Conservation (phyloP, 495 filamentous ascomycete genomes). For the Tuber umbilicatum region DNA sequence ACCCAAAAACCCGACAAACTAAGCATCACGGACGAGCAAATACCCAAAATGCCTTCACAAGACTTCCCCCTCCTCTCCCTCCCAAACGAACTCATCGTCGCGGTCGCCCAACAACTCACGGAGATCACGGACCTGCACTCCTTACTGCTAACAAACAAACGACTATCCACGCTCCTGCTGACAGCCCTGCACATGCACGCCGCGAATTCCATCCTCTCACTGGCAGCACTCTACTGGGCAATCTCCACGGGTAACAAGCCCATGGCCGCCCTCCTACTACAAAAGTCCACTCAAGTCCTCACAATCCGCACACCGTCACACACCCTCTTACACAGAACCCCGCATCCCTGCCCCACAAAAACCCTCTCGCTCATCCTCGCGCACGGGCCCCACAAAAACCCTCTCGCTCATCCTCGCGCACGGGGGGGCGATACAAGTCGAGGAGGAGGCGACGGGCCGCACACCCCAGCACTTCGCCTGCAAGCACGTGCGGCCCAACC, state of each 20-base stretch:
- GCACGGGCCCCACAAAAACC: background rate
- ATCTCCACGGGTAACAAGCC: background rate
- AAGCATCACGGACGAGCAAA: background rate
- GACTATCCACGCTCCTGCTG: background rate
- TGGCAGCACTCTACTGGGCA: background rate
- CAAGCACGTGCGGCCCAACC: background rate
- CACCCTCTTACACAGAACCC: background rate
- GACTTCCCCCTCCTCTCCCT: background rate
- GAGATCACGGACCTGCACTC: background rate
- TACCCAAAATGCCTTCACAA: background rate
- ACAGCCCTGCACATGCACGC: background rate
- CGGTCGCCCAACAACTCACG: background rate
- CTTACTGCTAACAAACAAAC: background rate
- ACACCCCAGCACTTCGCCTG: background rate
- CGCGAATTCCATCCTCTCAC: background rate
- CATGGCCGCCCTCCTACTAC: background rate
- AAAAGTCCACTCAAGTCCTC: background rate
- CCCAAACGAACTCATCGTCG: background rate
- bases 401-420: background rate
- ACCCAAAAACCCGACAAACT: no score
- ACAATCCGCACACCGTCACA: background rate
- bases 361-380: no score
- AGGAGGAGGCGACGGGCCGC: background rate
- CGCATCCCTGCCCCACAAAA: background rate
- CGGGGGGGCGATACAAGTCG: background rate